Base-by-base conservation (phyloP, 1,139 yeast species). In the Martiniozyma asiatica region DNA sequence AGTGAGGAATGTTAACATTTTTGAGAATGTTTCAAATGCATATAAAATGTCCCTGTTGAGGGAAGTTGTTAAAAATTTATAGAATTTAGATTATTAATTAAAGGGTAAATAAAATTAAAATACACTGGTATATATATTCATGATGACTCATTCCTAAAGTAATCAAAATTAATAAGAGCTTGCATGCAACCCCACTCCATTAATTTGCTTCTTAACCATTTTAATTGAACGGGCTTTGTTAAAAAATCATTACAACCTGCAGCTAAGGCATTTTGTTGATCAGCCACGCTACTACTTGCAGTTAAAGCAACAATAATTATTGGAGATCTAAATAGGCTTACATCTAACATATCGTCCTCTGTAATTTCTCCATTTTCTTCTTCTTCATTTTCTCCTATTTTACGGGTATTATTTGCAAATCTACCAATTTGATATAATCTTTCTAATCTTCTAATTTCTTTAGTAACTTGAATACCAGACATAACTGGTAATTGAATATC, bases 151-250 rank as follows among this genome's bases (percentile, higher is more conserved):
- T 38, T 43, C 38, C 44, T 47, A 33, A 50, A 89, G 21, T 94
- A 93, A 53, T 89, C 96, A 53, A 81, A 89, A 56, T 89, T 94
- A 53, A 89, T 87, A 37, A 89, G 61, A 1, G 97, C 97, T 58
- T 89, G 98, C 98, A 89, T 89, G 39, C 73, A 68, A 2, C 92
- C 92, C 97, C 97, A 87, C 56, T 89, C 98, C 4, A 89, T 82
- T 36, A 89, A 81, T 57, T 89, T 89, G 48, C 81, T 84, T 45
- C 87, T 85, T 32, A 89, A 62, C 98, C 98, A 89, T 24, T 76
- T 85, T 46, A 89, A 63, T 47, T 85, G 87, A 10, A 92, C 98
- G 0, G 98, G 98, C 42, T 89, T 89, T n/a, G 97, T 89, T 44
- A 89, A 61, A 55, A 79, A 89, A 54, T 89, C 98, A 50, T 89